These are phyloP conservation scores for Ogataea paradorogensis DNA, from an alignment of 805 yeast species.

Conservation along the genomic window DNA sequence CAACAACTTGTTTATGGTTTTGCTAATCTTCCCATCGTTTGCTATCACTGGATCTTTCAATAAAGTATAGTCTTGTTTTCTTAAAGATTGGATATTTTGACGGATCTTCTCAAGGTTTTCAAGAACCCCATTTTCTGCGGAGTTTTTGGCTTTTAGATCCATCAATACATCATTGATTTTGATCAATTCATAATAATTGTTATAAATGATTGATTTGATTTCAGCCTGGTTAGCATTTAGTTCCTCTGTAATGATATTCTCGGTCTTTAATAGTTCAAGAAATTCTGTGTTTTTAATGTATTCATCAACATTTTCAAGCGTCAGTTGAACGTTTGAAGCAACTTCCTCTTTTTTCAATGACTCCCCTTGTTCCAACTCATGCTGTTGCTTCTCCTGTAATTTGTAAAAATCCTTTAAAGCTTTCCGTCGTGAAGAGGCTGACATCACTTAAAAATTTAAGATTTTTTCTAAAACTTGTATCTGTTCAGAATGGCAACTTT, in stretches of 20 bases:
- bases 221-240: constrained; percentile 55
- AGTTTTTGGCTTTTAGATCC: constrained; percentile 30
- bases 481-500: constrained; percentile 9
- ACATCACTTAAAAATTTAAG: neutral
- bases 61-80: constrained; percentile 14
- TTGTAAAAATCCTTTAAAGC: constrained; percentile 44
- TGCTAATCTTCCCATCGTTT: constrained; percentile 16
- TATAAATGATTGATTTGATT: constrained; percentile 69
- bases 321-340: constrained; percentile 15
- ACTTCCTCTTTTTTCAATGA: constrained; percentile 1
- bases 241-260: constrained; percentile 41
- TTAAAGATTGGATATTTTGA: constrained; percentile 19
- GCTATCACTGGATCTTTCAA: constrained; percentile 7
- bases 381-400: constrained; percentile 30
- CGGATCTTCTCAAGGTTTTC: constrained; percentile 27
- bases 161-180: constrained; percentile 58
- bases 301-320: constrained; percentile 32
- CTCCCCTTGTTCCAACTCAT: constrained; percentile 19
- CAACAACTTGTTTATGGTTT: constrained; percentile 18
- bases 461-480: neutral
- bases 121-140: constrained; percentile 20
- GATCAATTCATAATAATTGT: constrained; percentile 71
- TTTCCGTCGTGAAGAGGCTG: constrained; percentile 30
- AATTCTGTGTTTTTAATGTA: constrained; percentile 32
- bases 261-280: constrained; percentile 33